Evolutionary conservation across 352 stramenopile species (phyloP).

Genomic region (Aphanomyces euteiches): DNA sequence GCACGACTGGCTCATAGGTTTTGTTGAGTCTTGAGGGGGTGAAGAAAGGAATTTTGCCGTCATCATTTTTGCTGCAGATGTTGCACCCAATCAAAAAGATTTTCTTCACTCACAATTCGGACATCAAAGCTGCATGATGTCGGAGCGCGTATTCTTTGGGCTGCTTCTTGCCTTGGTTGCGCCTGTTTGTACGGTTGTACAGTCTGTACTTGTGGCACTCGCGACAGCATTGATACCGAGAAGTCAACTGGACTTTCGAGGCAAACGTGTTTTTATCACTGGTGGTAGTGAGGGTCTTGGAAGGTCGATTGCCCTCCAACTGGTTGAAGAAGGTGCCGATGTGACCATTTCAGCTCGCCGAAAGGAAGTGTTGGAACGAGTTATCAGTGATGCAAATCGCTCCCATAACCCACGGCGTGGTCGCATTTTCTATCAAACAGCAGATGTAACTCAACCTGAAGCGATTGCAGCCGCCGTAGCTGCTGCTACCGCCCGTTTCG

Average conservation of each 20-base stretch:
- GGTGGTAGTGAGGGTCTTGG: conserved; percentile 12
- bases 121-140: too few species aligned
- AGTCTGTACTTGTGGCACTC: background rate
- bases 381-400: conserved; percentile 17
- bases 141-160: too few species aligned
- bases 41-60: too few species aligned
- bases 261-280: conserved; percentile 17
- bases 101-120: too few species aligned
- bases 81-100: too few species aligned
- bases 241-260: conserved; percentile 13
- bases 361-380: conserved; percentile 7
- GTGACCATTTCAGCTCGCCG: conserved; percentile 29
- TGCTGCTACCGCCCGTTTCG: conserved; percentile 63
- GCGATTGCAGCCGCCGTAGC: conserved; percentile 60
- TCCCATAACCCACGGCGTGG: background rate
- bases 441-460: conserved; percentile 61
- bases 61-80: too few species aligned
- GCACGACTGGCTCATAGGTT: too few species aligned
- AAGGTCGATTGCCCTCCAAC: conserved; percentile 1
- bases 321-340: conserved; percentile 16
- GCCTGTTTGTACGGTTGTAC: too few species aligned
- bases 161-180: too few species aligned
- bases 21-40: too few species aligned
- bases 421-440: conserved; percentile 61
- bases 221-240: background rate